Conservation (phyloP, 2,329 filamentous ascomycete species). For the Teratosphaeria epicoccoides region DNA sequence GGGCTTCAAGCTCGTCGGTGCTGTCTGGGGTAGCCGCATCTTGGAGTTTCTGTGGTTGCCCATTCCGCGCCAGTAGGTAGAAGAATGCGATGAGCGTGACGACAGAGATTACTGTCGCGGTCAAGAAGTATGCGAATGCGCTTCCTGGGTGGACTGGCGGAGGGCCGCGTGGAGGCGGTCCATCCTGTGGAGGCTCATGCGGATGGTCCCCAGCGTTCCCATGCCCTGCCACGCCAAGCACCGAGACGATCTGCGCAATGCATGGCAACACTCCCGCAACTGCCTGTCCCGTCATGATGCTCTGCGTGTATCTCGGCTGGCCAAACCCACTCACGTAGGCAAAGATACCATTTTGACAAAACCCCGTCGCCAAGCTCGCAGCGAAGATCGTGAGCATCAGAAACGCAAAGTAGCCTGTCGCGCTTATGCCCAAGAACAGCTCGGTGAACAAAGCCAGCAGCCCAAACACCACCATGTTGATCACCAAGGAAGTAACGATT, state of each 20-base stretch:
- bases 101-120: slow-evolving; percentile 66
- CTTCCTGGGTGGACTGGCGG: slow-evolving; percentile 49
- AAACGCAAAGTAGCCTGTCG: slow-evolving; percentile 65
- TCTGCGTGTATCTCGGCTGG: slow-evolving; percentile 81
- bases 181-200: slow-evolving; percentile 1
- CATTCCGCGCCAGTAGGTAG: slow-evolving; percentile 49
- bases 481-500: slow-evolving; percentile 63
- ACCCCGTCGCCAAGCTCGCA: slow-evolving; percentile 68
- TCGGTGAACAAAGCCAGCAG: slow-evolving; percentile 72
- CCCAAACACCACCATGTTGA: slow-evolving; percentile 68
- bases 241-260: slow-evolving; percentile 74
- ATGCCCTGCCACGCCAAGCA: slow-evolving; percentile 49
- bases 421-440: slow-evolving; percentile 50
- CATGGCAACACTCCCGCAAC: slow-evolving; percentile 84
- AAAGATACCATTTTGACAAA: slow-evolving; percentile 90
- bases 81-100: slow-evolving; percentile 62
- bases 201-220: slow-evolving; percentile 7
- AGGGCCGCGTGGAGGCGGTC: slow-evolving; percentile 15
- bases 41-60: slow-evolving; percentile 9
- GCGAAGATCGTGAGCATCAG: slow-evolving; percentile 69
- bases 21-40: slow-evolving; percentile 4
- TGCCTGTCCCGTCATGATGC: slow-evolving; percentile 89
- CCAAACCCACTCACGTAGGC: slow-evolving; percentile 83
- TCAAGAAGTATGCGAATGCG: slow-evolving; percentile 84
- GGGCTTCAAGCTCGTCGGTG: slow-evolving; percentile 20